These are phyloP conservation scores for Macadamia integrifolia DNA, from an alignment of 164 flowering plant species.

Conservation along the genomic window DNA sequence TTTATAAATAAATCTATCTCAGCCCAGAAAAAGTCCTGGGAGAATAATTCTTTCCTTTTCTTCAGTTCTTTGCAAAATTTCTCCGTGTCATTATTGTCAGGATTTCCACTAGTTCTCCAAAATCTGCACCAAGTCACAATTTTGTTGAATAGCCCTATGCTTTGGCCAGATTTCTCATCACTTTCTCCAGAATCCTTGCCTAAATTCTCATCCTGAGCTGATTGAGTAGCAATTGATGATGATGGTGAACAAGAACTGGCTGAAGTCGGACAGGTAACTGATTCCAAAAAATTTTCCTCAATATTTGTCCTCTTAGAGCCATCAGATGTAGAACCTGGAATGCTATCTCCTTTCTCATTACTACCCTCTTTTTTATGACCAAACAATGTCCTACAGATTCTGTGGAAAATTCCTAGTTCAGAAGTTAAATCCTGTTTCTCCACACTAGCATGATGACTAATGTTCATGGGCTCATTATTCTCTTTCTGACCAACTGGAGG, in stretches of 20 bases:
- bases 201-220: conserved; percentile 11
- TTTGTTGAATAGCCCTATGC: conserved; percentile 21
- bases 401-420: conserved; percentile 34
- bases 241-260: conserved; percentile 14
- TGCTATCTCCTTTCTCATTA: conserved; percentile 1
- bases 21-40: conserved; percentile 49
- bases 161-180: conserved; percentile 16
- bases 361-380: conserved; percentile 12
- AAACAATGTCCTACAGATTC: conserved; percentile 41
- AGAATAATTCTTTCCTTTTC: conserved; percentile 26
- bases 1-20: conserved; percentile 46
- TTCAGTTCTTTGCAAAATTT: conserved; percentile 11
- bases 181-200: conserved; percentile 4
- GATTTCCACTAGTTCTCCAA: conserved; percentile 14
- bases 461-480: neutral
- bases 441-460: conserved; percentile 3
- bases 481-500: conserved; percentile 7
- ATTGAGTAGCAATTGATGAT: conserved; percentile 11
- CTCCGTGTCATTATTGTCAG: conserved; percentile 14
- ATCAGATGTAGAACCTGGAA: conserved; percentile 6
- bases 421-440: conserved; percentile 18
- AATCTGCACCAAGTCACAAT: conserved; percentile 30
- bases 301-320: conserved; percentile 9
- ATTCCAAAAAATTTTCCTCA: conserved; percentile 10
- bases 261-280: conserved; percentile 9